Base-by-base conservation (phyloP, 2,329 filamentous ascomycete species). In the Monilinia vaccinii-corymbosi region DNA sequence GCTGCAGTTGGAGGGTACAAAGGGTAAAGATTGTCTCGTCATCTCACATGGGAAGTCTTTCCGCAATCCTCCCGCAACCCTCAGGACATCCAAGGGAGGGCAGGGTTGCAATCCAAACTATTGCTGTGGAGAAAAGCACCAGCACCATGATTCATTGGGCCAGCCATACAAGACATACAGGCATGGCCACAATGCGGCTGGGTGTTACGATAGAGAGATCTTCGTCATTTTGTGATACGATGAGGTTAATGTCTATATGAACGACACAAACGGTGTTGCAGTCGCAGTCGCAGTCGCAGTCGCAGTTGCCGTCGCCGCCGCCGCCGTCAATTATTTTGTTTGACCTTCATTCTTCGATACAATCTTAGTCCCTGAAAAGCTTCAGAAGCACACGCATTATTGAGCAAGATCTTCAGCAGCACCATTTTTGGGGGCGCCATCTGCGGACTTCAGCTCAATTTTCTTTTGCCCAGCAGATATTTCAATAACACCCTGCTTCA, bases 181-280 rank as follows among this genome's bases (percentile, higher is more conserved):
- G 51, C 51, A 55, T 55, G 51, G 38, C 51, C 51, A 55, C 51
- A 55, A 44, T 55, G 51, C 44, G 51, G 51, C 38, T 53, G 50
- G 50, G 28, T 34, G 32, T n/a, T 49, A 21, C 28, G 14, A 21
- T 18, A 44, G 25, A 45, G 44, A 42, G 32, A 55, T 44, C 51
- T 53, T 53, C 4, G 18, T 53, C 51, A 44, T 44, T 51, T 53
- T 53, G 42, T 32, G 50, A 53, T 44, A 55, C 38, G 51, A 55
- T 55, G 38, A 16, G 51, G 51, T 18, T 32, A 44, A 44, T 44
- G 28, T 45, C 28, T 31, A 32, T 44, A 38, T 53, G 36, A 32
- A 42, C 28, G n/a, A 44, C 18, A 53, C 18, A 21, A 55, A 55
- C 51, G 51, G 28, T 13, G 51, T 44, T 55, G 51, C 51, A 55